Base-by-base conservation (phyloP, 257 asterid species). In the Solanum okadae region DNA sequence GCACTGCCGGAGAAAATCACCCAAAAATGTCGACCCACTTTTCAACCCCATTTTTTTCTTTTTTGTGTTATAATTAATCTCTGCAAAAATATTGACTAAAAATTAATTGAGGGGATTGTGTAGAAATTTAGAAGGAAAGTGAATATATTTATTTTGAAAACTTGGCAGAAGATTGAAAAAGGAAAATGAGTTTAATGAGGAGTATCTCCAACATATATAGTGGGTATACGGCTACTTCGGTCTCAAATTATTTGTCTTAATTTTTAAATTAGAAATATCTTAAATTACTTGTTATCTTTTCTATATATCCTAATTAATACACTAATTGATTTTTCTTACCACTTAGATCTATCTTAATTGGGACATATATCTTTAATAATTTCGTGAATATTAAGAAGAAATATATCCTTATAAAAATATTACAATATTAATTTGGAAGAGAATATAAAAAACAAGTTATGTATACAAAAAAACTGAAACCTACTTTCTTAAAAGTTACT, bases 1-100 rank as follows among this genome's bases (percentile, higher is more conserved):
- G 87, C 93, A 93, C 87, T 92, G 90, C 16, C 92, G 88, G 89
- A 96, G 95, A 90, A 96, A 95, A 91, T 95, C 94, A 2, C 94
- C 65, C 94, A 96, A 91, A 72, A 87, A 23, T 23, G 85, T 44
- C 8, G 90, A 87, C 22, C 14, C 84, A 23, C 10, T 42, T 25
- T 25, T 42, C 84, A 78, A 78, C 40, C 68, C 86, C 86, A 29
- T 79, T 44, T n/a, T 78, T 42, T 37, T 10, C 10, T 4, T 22
- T 22, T 5, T 2, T 52, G 63, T 37, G 42, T 37, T 12, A 22
- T 75, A 10, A 10, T 22, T 10, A 22, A 42, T 27, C 38, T 79
- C 25, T 44, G 67, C 34, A 79, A 78, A 77, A 78, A 44, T 14
- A 78, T 79, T 10, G 27, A 44, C 37, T 27, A 27, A 15, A 79